Evolutionary conservation across 2,329 filamentous ascomycete genomes (phyloP), one percentile per base, ranked within the genome.

Genomic region (Penicillium psychrosexuale): DNA sequence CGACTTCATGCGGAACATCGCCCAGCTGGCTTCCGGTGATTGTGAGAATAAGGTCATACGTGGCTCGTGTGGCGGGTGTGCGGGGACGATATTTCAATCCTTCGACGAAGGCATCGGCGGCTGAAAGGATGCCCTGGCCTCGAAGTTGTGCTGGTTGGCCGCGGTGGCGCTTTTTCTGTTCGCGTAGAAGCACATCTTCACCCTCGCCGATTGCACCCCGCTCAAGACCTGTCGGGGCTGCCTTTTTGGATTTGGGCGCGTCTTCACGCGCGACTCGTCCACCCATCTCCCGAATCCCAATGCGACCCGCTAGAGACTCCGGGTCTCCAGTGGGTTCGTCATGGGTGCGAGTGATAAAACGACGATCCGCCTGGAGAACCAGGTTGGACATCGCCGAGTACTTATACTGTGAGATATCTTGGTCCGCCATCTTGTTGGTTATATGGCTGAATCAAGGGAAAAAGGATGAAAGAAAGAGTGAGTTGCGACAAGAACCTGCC

Each of bases 341-440:
- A 66, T 87, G 91, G 68, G 91, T 87, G 73, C 94, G 87, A 61
- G 91, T 91, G 67, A 96, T 88, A 73, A 99, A 97, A 68, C 94
- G 88, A 78, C 92, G 88, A 81, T 99, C 94, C 80, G 91, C 92
- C 89, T 99, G 94, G 85, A 99, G 90, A 73, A 99, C 94, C 91
- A 99, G 88, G 86, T 99, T 99, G 80, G 94, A 99, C 94, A 99
- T 97, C 76, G 90, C 91, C 86, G 91, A 91, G 84, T 97, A 96
- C 78, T 97, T 97, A 84, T 96, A 97, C 78, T 96, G 92, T 76
- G 91, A 92, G 69, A 96, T 89, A 88, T 83, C 80, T 61, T 79
- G 77, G 68, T 82, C 89, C 75, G 88, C 82, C 90, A 93, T 92
- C 51, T 73, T 80, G 71, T 59, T 52, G 57, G 59, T 57, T 24